Evolutionary conservation across 768 basidiomycete species (phyloP).

Genomic region (Tricholoma flavovirens): DNA sequence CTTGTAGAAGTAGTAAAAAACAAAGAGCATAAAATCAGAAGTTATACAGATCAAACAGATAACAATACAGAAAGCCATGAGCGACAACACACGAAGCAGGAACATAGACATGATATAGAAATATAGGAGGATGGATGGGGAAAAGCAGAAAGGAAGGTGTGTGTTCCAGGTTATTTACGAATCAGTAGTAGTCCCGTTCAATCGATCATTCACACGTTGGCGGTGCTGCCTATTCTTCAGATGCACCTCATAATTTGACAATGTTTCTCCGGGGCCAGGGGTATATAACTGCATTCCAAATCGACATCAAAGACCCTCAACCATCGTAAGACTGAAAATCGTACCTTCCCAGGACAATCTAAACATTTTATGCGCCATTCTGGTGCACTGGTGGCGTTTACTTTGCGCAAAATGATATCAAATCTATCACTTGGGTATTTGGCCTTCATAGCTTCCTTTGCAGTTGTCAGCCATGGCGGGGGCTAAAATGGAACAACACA

Average conservation of each 20-base stretch:
- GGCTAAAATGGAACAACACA: slow-evolving; percentile 28
- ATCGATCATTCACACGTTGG: slow-evolving; percentile 61
- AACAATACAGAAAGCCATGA: slow-evolving; percentile 30
- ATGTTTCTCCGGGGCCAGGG: slow-evolving; percentile 80
- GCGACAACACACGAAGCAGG: slow-evolving; percentile 13
- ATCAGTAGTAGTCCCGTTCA: slow-evolving; percentile 19
- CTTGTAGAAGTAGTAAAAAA: too few relatives aligned
- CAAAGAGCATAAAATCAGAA: too few relatives aligned
- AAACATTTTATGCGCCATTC: slow-evolving; percentile 92
- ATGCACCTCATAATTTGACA: slow-evolving; percentile 91
- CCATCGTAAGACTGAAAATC: slow-evolving; percentile 12
- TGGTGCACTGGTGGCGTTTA: slow-evolving; percentile 44
- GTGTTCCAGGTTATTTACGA: slow-evolving; percentile 12
- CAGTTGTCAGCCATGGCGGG: slow-evolving; percentile 66
- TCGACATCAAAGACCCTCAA: slow-evolving; percentile 1
- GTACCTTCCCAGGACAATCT: slow-evolving; percentile 91
- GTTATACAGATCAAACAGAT: slow-evolving; percentile 9
- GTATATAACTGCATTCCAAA: slow-evolving; percentile 64
- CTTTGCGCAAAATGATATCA: slow-evolving; percentile 64
- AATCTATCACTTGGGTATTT: slow-evolving; percentile 82
- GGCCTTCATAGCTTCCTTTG: slow-evolving; percentile 61
- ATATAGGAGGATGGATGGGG: slow-evolving; percentile 1
- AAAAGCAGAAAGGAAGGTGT: slow-evolving; percentile 6
- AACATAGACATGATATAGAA: slow-evolving; percentile 10
- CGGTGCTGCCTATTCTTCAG: slow-evolving; percentile 81